These are phyloP conservation scores for Chenopodium berlandieri DNA, from an alignment of 148 eudicot genomes.

Conservation along the genomic window DNA sequence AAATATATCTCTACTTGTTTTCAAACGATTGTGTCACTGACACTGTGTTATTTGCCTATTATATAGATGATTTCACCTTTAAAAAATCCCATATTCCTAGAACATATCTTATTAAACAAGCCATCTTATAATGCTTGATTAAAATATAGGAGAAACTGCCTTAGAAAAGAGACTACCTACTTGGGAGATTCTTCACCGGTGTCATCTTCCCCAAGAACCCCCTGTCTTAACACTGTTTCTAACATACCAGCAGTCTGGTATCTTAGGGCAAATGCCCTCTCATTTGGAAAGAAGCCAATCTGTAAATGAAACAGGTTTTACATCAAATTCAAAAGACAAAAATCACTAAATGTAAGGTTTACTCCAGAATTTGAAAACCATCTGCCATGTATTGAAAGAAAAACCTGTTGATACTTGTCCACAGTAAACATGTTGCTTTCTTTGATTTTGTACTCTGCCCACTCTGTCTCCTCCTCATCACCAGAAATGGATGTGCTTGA, in stretches of 20 bases:
- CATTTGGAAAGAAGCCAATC: slow-evolving; percentile 78
- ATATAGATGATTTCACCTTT: not conserved
- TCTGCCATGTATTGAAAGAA: slow-evolving; percentile 10
- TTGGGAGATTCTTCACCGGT: slow-evolving; percentile 88
- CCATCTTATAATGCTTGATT: not conserved
- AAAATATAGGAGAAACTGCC: not conserved
- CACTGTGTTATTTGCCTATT: not conserved
- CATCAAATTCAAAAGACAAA: slow-evolving; percentile 27
- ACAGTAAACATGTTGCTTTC: slow-evolving; percentile 96
- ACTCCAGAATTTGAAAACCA: not conserved
- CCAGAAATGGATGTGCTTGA: slow-evolving; percentile 55
- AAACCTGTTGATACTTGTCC: slow-evolving; percentile 97
- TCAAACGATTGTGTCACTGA: not conserved
- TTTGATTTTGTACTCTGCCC: slow-evolving; percentile 97
- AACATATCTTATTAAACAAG: not conserved
- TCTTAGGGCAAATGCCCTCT: slow-evolving; percentile 86
- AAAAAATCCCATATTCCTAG: not conserved
- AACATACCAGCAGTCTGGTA: slow-evolving; percentile 98
- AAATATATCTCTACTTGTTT: not conserved
- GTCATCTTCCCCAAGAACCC: slow-evolving; percentile 97
- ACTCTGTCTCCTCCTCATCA: slow-evolving; percentile 54
- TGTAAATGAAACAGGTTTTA: slow-evolving; percentile 64
- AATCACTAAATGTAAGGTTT: slow-evolving; percentile 2
- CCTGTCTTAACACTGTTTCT: slow-evolving; percentile 79
- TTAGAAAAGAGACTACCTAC: slow-evolving; percentile 35